Base-by-base conservation (phyloP, 305 asterid species). In the Fraxinus dipetala region DNA sequence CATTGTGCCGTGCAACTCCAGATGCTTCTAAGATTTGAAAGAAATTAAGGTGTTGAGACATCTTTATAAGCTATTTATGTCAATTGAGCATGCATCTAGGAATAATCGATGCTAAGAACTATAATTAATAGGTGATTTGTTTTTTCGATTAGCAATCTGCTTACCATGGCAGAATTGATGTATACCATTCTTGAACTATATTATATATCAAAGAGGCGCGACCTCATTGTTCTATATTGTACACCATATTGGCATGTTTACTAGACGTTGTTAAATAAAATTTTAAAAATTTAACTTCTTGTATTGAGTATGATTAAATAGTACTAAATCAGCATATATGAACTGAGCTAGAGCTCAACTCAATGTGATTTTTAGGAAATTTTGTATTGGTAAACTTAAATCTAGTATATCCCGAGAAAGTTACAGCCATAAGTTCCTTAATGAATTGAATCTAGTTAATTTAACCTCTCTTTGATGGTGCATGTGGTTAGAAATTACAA, bases 21-120 rank as follows among this genome's bases (percentile, higher is more conserved):
- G 90, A 89, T 65, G 88, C 88, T 78, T 86, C 88, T 24, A 87
- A 88, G 89, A 86, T 82, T 79, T 79, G 85, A 87, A 83, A 5
- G 3, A 24, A 5, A 22, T 65, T 3, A 3, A 6, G 76, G 26
- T 1, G 6, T 5, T 16, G 76, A 16, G 40, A 16, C 40, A 32
- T 70, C 35, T 16, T 31, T 70, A 70, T 31, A 70, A 31, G 45
- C 26, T 70, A 70, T 32, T 69, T 32, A 3, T 70, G 40, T 16
- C 43, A 2, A 32, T 14, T 31, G 43, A 30, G n/a, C 40, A 70
- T 70, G 76, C 43, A 70, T 67, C 24, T 70, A 32, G 76, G 76
- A 32, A 70, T 70, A 32, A 30, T 28, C 73, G 5, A 65, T 5
- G 40, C 76, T 13, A 70, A 32, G 24, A 70, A 30, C 45, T n/a